Evolutionary conservation across 1,284 basidiomycete genomes (phyloP).

Genomic region (Ceratobasidium sp.): DNA sequence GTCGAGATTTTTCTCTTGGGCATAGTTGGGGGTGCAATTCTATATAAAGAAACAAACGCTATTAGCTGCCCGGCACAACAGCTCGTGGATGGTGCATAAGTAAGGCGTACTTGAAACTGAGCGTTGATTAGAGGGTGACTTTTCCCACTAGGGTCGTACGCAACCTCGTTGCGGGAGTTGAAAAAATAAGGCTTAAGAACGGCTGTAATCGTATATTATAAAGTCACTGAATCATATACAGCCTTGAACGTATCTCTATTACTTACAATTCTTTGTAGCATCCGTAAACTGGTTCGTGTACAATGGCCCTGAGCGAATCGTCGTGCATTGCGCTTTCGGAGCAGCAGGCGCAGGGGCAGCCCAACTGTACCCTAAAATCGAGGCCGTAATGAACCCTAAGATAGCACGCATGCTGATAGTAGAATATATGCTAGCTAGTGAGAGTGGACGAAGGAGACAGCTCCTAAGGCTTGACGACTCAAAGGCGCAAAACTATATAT

Average conservation of each 20-base stretch:
- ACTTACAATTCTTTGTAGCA: neutral
- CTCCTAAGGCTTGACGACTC: no score
- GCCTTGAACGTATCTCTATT: neutral
- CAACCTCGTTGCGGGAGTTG: neutral
- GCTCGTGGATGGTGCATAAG: no score
- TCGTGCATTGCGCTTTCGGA: neutral
- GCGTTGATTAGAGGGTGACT: neutral
- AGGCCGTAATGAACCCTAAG: neutral
- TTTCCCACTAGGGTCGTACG: neutral
- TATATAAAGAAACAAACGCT: neutral
- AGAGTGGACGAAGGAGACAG: no score
- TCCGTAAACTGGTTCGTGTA: neutral
- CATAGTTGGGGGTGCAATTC: conserved; percentile 19
- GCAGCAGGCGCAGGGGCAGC: no score
- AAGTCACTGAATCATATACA: no score
- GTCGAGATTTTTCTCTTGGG: neutral
- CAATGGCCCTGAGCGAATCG: neutral
- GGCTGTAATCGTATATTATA: neutral
- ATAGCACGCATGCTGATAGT: no score
- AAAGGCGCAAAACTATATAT: no score
- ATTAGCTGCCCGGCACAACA: no score
- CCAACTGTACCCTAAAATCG: neutral
- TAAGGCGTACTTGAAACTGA: neutral
- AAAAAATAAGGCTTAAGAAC: neutral
- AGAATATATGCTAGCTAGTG: no score